A percentile compares a stretch with the other conserved stretches of the same genome.
These are phyloP conservation scores for Helminthosporium solani DNA, from an alignment of 2,329 filamentous ascomycete species.

Conservation along the genomic window DNA sequence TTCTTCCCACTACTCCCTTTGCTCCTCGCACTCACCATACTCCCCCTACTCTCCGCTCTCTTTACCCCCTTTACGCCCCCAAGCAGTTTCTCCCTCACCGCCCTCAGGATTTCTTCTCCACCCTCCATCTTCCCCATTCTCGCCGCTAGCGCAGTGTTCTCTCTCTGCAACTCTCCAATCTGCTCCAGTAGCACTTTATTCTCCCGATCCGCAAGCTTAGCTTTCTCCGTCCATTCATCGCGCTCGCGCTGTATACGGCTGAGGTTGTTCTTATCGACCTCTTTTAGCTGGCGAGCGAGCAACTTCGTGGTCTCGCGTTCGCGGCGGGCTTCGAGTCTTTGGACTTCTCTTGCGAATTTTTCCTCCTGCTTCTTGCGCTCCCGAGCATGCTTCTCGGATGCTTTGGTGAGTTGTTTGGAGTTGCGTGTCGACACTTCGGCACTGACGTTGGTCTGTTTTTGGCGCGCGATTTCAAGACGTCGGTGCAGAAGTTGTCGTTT, in stretches of 20 bases:
- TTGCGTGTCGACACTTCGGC: conserved; percentile 20
- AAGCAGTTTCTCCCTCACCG: conserved; percentile 32
- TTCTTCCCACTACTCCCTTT: conserved; percentile 12
- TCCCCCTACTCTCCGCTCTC: conserved; percentile 30
- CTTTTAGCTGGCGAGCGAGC: conserved; percentile 63
- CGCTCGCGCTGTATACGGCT: conserved; percentile 50
- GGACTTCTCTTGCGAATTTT: conserved; percentile 48
- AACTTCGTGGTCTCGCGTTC: conserved; percentile 64
- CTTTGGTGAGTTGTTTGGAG: conserved; percentile 57
- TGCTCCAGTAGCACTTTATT: conserved; percentile 53
- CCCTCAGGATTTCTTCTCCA: conserved; percentile 35
- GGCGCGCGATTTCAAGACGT: conserved; percentile 58
- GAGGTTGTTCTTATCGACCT: conserved; percentile 56
- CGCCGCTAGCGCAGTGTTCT: conserved; percentile 56
- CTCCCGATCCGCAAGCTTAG: conserved; percentile 51
- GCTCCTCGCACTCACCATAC: conserved; percentile 24
- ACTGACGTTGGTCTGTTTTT: conserved; percentile 46
- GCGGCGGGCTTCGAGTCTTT: conserved; percentile 67
- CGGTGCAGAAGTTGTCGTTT: conserved; percentile 60
- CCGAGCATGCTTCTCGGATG: conserved; percentile 63
- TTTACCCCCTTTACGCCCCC: conserved; percentile 16
- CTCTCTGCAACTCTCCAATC: conserved; percentile 57
- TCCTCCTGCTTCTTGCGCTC: conserved; percentile 50
- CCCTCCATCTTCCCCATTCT: conserved; percentile 45
- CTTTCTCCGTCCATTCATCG: conserved; percentile 48